Base-by-base conservation (phyloP, 192 early-diverging fungal species). In the Mortierella alpina region DNA sequence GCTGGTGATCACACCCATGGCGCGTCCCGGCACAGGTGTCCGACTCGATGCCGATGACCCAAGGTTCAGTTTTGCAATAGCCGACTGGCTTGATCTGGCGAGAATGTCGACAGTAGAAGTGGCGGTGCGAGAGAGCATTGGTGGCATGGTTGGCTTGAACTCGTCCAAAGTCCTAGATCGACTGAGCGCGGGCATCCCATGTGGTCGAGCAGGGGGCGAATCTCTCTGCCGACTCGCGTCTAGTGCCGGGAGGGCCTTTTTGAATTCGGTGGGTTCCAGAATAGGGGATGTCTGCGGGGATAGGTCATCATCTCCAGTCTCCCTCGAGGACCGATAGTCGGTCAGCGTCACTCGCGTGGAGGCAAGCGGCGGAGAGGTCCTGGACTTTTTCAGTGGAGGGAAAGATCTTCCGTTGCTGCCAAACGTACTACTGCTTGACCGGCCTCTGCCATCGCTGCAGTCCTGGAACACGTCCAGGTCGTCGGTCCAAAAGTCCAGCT, bases 351-450 rank as follows among this genome's bases (percentile, higher is more conserved):
- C 61, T 42, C 70, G 75, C 7, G 77, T 58, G 17, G 31, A 31
- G 31, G 31, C n/a, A 39, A 70, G 68, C 7, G 63, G 51, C 17
- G 70, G 39, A 17, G 77, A 80, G 4, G 58, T 70, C 52, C 72
- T 80, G 17, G 77, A 55, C 54, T 68, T 80, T 65, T 80, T 80
- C 17, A 68, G 23, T 10, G 77, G 77, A 8, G 77, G 77, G 11
- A 68, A 48, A 2, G 70, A 45, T 20, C 69, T 63, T 15, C 59
- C 45, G 23, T 40, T 48, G 41, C 31, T 45, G 40, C 45, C 58
- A 31, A 31, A 31, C 31, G 31, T 9, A 13, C 57, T 22, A 23
- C 18, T 15, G 20, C 8, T 54, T 20, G 20, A 6, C 22, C 50
- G 41, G 22, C 50, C 45, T 18, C 40, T 11, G 57, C 20, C 49